These are phyloP conservation scores for Gremmenia infestans DNA, from an alignment of 2,329 filamentous ascomycete species.

Conservation along the genomic window DNA sequence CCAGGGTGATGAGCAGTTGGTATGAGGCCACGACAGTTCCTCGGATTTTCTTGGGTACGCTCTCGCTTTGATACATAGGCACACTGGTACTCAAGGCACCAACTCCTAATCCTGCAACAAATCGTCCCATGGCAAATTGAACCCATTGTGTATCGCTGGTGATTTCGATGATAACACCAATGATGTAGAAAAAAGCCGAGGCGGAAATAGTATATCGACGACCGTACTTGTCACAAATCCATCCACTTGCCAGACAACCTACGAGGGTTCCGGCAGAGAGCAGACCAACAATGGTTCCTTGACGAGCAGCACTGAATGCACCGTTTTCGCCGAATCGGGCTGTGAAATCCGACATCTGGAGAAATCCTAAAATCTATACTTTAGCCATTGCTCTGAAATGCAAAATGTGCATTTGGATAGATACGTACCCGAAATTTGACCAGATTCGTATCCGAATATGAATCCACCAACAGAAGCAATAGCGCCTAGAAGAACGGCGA, in stretches of 20 bases:
- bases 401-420: neutral
- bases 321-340: constrained; percentile 46
- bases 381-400: constrained; percentile 21
- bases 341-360: constrained; percentile 53
- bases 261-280: constrained; percentile 55
- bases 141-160: constrained; percentile 52
- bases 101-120: constrained; percentile 62
- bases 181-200: constrained; percentile 56
- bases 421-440: constrained; percentile 43
- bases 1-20: constrained; percentile 65
- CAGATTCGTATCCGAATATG: constrained; percentile 45
- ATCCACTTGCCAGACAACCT: constrained; percentile 53
- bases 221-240: constrained; percentile 56
- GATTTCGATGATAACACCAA: constrained; percentile 62
- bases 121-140: constrained; percentile 59
- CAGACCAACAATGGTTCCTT: constrained; percentile 61
- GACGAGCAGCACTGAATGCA: constrained; percentile 51
- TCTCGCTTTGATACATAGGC: constrained; percentile 66
- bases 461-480: constrained; percentile 52
- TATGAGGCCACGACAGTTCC: constrained; percentile 60
- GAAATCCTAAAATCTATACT: constrained; percentile 47
- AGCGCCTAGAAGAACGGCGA: constrained; percentile 44
- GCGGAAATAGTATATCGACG: constrained; percentile 58
- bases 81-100: constrained; percentile 60
- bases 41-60: constrained; percentile 58